Evolutionary conservation across 108 stramenopile species (phyloP), one percentile per base, ranked within the genome.

Genomic region (Mayamaea pseudoterrestris): DNA sequence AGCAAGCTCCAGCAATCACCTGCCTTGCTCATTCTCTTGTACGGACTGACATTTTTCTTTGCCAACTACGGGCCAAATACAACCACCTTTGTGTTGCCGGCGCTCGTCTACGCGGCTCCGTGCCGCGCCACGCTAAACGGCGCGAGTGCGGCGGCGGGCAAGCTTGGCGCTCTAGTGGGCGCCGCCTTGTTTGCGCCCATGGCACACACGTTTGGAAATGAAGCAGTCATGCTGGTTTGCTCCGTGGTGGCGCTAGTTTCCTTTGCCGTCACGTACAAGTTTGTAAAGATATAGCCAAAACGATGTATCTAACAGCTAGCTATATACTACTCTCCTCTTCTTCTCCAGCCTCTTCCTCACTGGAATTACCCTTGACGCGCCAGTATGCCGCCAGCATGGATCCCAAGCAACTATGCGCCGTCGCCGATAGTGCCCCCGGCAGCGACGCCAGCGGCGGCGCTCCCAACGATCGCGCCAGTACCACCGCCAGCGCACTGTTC

Each of bases 401-500:
- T 29, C 95, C 95, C 37, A 96, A 55, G 49, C 93, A 83, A 9
- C 81, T 83, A 68, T 96, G 95, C 17, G 59, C 75, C 0, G 90
- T 90, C 1, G 95, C 93, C 16, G 77, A 80, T 25, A 96, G 32
- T 2, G 95, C 93, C 6, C 95, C 95, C 3, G 95, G 95, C 49
- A 96, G 55, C 47, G 65, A 76, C 1, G 83, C 77, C 20, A 87
- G 47, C 6, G 80, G 66, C n/a, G 75, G 70, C 12, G 80, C 77
- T 7, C 86, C 88, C 35, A 93, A 77, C 17, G 75, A 72, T 44
- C 86, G 72, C 0, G 95, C 93, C 40, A 97, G 73, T 2, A 97
- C 93, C 0, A 97, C 93, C 6, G 93, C 95, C 30, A 97, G 53
- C 0, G 93, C 95, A 2, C 76, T 79, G 46, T 97, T 97, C 58